Evolutionary conservation across 2,329 filamentous ascomycete genomes (phyloP).

Genomic region (Colletotrichum tamarilloi): DNA sequence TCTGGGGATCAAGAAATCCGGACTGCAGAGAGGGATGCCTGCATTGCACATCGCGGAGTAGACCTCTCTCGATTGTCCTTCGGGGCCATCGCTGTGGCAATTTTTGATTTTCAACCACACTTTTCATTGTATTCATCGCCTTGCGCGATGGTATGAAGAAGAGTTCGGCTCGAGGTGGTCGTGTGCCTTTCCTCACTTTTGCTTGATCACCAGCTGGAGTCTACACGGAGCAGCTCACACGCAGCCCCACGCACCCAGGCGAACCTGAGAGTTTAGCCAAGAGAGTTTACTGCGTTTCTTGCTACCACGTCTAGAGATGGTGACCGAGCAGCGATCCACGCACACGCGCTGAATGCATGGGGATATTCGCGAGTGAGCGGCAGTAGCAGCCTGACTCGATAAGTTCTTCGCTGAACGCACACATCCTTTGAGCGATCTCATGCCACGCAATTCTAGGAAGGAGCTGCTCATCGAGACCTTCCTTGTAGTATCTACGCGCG

Average conservation of each 20-base stretch:
- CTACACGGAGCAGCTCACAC: too few species aligned
- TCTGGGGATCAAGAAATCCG: conserved; percentile 56
- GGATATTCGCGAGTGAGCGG: too few species aligned
- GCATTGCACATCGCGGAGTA: conserved; percentile 60
- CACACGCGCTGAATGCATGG: too few species aligned
- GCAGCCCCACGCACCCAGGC: too few species aligned
- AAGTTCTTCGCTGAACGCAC: too few species aligned
- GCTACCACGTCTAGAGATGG: accelerated
- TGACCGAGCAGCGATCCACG: too few species aligned
- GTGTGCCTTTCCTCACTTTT: too few species aligned
- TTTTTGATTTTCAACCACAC: conserved; percentile 37
- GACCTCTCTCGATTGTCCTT: conserved; percentile 38
- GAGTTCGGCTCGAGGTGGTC: not conserved
- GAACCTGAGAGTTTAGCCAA: accelerated
- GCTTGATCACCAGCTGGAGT: too few species aligned
- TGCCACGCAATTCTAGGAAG: not conserved
- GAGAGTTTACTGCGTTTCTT: too few species aligned
- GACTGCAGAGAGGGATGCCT: conserved; percentile 56
- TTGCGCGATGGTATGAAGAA: conserved; percentile 38
- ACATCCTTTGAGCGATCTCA: not conserved
- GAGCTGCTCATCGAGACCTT: not conserved
- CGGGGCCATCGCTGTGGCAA: conserved; percentile 37
- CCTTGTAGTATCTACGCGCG: not conserved
- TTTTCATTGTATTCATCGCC: conserved; percentile 38
- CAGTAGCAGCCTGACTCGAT: too few species aligned